A percentile compares a stretch with the other conserved stretches of the same genome.
Conservation (phyloP, 345 rosid species). For the Acer saccharum region DNA sequence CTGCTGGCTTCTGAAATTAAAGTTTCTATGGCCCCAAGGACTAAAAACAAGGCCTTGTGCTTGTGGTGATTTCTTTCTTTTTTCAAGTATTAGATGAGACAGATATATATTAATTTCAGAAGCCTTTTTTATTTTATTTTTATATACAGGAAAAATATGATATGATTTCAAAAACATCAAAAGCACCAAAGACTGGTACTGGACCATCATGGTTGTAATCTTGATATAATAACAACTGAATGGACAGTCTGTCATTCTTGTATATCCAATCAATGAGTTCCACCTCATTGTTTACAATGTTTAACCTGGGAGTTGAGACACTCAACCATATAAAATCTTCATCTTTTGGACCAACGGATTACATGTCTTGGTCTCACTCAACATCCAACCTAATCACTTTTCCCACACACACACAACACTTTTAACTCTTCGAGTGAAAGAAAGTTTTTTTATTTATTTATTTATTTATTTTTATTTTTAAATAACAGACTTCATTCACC, state of each 20-base stretch:
- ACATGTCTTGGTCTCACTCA: constrained; percentile 12
- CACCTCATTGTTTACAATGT: not conserved
- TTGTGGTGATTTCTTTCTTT: not conserved
- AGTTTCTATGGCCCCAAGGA: constrained; percentile 30
- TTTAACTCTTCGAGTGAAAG: not conserved
- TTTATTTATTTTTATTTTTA: too few relatives aligned
- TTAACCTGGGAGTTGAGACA: not conserved
- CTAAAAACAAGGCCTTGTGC: constrained; percentile 35
- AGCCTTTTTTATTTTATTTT: too few relatives aligned
- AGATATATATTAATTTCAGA: too few relatives aligned
- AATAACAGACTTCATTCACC: too few relatives aligned
- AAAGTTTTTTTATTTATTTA: too few relatives aligned
- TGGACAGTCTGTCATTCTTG: not conserved
- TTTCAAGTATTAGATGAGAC: not conserved
- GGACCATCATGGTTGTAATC: not conserved
- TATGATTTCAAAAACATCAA: not conserved
- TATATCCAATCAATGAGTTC: not conserved
- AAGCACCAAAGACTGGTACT: not conserved
- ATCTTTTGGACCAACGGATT: not conserved
- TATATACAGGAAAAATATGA: not conserved
- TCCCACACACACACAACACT: not conserved
- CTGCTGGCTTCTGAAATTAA: not conserved
- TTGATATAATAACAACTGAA: not conserved
- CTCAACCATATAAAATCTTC: not conserved
- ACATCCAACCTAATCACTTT: not conserved